Base-by-base conservation (phyloP, 208 protist genomes). In the Histomonas meleagridis region DNA sequence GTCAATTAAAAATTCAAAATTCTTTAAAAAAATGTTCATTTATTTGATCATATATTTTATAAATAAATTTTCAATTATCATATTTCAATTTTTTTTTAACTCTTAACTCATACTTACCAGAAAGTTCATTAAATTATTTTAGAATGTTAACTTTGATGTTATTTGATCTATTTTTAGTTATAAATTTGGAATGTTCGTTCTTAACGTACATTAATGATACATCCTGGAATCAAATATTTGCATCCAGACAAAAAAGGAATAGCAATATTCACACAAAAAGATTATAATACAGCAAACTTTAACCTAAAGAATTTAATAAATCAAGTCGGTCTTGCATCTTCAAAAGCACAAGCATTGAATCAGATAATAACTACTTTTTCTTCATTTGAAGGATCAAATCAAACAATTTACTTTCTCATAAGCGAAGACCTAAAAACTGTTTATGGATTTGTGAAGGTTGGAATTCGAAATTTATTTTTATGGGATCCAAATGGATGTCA, bases 281-380 rank as follows among this genome's bases (percentile, higher is more conserved):
- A 51, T 0, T 23, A 0, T 1, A 51, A 38, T 38, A n/a, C 26
- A 1, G 26, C 16, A 18, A 40, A 51, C 23, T 40, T 57, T n/a
- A 46, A 86, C 38, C 46, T 86, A 1, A 86, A 86, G 18, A 55
- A 32, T n/a, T 35, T 86, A 23, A 86, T 86, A 14, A 86, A 86
- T 16, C 18, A 86, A n/a, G 55, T 86, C 23, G 76, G 76, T 2
- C 7, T 48, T 38, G 46, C 46, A 28, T 86, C 76, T 38, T 55
- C 76, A 51, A 86, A 51, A 51, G 76, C 46, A 32, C 76, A 86
- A 86, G 76, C 46, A 18, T 86, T 86, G 32, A 86, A 86, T 35
- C 76, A 86, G 21, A 46, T 86, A 2, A 86, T 86, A 5, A 86
- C 76, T 2, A 43, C 76, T 18, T 86, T 86, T 28, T 55, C 40